Base-by-base conservation (phyloP, 2,329 filamentous ascomycete species). In the Decorospora gaudefroyi region DNA sequence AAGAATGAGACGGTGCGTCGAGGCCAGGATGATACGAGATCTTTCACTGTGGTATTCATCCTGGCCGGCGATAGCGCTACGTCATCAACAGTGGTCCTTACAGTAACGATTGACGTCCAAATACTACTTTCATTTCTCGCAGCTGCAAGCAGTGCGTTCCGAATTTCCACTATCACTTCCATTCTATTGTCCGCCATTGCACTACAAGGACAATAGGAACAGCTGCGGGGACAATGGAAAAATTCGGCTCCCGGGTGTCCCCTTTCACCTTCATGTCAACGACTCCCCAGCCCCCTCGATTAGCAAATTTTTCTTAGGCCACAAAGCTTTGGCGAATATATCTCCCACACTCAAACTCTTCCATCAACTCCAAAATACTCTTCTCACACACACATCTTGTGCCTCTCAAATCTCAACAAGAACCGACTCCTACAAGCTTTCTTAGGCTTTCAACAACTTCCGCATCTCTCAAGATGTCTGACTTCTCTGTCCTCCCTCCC, bases 211-310 rank as follows among this genome's bases (percentile, higher is more conserved):
- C 45, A 52, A 57, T 45, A 48, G 34, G 41, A 49, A 39, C 42
- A 21, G 22, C 6, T 37, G 21, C 22, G 31, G 34, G 41, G 42
- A 29, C 46, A 34, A 40, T 40, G 42, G 32, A 31, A 41, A n/a
- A n/a, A 26, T 21, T 40, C 27, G 23, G 22, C 40, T 16, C 30
- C n/a, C 18, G 34, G 28, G 34, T 25, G 36, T 52, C 32, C 39
- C 45, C 42, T 15, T 58, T 50, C 56, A 58, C 52, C 41, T 53
- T 48, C 49, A 50, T 40, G 26, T 31, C 10, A 13, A 9, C 19
- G 28, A 30, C 27, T 36, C 21, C 30, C 46, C 41, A 53, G 33
- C 45, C 51, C 11, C 47, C 34, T 43, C 35, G 17, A 44, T 50
- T 46, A 5, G 18, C 23, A 36, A 11, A 31, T 5, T 28, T 40